Percentiles rank a stretch among this genome's conserved stretches.
These are phyloP conservation scores for Hypoxylon perforatum DNA, from an alignment of 495 filamentous ascomycete species.

Conservation along the genomic window DNA sequence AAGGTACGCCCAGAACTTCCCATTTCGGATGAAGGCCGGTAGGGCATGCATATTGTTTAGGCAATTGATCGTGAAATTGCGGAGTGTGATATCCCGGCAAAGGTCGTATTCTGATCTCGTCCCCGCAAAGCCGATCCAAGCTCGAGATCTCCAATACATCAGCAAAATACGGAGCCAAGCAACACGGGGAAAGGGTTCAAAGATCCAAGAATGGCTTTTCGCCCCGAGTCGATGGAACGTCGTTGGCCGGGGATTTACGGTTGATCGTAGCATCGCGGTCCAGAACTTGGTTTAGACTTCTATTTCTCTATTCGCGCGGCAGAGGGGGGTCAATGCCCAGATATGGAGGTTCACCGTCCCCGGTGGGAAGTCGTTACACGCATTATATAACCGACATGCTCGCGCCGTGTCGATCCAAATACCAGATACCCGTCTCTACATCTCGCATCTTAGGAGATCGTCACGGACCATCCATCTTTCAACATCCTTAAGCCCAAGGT, in stretches of 20 bases:
- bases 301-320: not conserved
- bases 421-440: not conserved
- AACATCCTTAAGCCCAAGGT: not conserved
- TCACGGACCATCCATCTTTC: not conserved
- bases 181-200: conserved; percentile 24
- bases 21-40: not conserved
- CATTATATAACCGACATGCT: not conserved
- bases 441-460: conserved; percentile 7
- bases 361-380: conserved; percentile 14
- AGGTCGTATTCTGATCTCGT: conserved; percentile 8
- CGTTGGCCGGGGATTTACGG: conserved; percentile 6
- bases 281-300: conserved; percentile 21
- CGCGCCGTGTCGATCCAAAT: conserved; percentile 10
- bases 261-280: conserved; percentile 15
- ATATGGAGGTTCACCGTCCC: not conserved
- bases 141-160: not conserved
- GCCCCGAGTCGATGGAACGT: conserved; percentile 16
- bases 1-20: conserved; percentile 1
- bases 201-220: not conserved
- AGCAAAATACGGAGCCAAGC: conserved; percentile 5
- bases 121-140: conserved; percentile 3
- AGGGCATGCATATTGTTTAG: conserved; percentile 22
- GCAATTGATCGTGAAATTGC: conserved; percentile 28
- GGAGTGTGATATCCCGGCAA: conserved; percentile 28
- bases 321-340: not conserved